These are phyloP conservation scores for Viola pubescens DNA, from an alignment of 441 rosid genomes.

Conservation along the genomic window DNA sequence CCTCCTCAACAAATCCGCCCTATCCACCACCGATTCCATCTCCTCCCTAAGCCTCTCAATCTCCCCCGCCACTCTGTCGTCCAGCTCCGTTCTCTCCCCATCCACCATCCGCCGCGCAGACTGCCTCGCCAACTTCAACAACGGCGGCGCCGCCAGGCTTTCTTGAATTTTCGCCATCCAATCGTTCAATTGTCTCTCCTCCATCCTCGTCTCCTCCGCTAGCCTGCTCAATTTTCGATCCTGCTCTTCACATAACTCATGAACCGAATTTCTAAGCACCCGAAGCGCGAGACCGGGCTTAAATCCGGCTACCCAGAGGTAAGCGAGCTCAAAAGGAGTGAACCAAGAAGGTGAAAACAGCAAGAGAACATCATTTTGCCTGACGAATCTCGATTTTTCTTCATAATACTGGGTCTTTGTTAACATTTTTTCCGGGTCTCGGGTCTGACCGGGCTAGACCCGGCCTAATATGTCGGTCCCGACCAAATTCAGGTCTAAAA, in stretches of 20 bases:
- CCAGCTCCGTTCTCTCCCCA: not conserved
- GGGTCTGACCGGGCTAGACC: no score
- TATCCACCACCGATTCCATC: slow-evolving; percentile 27
- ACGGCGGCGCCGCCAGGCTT: slow-evolving; percentile 33
- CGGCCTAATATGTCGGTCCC: no score
- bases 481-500: no score
- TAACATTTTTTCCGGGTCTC: no score
- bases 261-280: slow-evolving; percentile 22
- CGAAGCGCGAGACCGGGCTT: slow-evolving; percentile 33
- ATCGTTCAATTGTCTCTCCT: slow-evolving; percentile 30
- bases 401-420: slow-evolving; percentile 37
- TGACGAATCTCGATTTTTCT: slow-evolving; percentile 27
- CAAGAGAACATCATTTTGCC: slow-evolving; percentile 23
- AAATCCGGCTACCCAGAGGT: slow-evolving; percentile 48
- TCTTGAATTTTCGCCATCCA: slow-evolving; percentile 43
- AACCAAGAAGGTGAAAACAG: slow-evolving; percentile 36
- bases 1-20: slow-evolving; percentile 35
- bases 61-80: not conserved
- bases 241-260: slow-evolving; percentile 34
- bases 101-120: slow-evolving; percentile 1
- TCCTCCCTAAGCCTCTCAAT: slow-evolving; percentile 12
- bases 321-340: slow-evolving; percentile 29
- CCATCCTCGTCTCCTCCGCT: slow-evolving; percentile 19
- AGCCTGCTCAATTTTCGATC: slow-evolving; percentile 16
- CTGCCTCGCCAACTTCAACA: slow-evolving; percentile 21